Conservation (phyloP, 495 filamentous ascomycete genomes). For the Neurospora sp. region DNA sequence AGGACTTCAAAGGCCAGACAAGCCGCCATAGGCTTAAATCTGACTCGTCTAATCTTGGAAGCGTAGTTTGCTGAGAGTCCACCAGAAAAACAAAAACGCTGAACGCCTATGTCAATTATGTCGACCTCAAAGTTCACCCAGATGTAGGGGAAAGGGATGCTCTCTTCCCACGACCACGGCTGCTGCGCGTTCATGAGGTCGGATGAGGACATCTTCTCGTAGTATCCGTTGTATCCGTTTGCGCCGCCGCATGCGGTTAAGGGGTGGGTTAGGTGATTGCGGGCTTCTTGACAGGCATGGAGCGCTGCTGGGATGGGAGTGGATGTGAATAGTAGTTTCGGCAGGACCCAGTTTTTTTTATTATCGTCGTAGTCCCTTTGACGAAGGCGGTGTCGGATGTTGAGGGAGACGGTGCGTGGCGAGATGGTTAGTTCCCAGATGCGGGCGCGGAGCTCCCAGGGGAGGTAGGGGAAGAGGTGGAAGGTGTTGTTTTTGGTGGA, state of each 20-base stretch:
- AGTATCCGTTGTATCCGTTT: background rate
- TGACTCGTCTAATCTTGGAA: background rate
- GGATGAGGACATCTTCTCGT: background rate
- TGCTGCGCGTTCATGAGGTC: background rate
- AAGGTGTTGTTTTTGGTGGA: slow-evolving; percentile 12
- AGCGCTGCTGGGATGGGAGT: background rate
- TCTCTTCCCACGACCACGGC: background rate
- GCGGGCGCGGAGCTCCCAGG: slow-evolving; percentile 36
- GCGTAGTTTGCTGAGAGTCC: background rate
- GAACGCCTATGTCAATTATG: background rate
- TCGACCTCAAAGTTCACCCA: background rate
- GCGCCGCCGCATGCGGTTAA: background rate
- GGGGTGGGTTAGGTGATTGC: background rate
- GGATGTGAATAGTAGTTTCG: background rate
- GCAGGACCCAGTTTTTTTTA: background rate
- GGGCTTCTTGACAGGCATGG: background rate
- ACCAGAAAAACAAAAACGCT: background rate
- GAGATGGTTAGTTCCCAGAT: slow-evolving; percentile 34
- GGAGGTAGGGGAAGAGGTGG: slow-evolving; percentile 28
- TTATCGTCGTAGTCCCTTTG: no score
- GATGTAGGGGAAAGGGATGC: background rate
- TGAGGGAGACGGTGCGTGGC: slow-evolving; percentile 17
- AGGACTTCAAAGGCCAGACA: background rate
- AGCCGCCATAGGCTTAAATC: background rate
- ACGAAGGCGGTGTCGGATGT: no score